These are phyloP conservation scores for Alternaria sp. DNA, from an alignment of 2,329 filamentous ascomycete species.

Conservation along the genomic window DNA sequence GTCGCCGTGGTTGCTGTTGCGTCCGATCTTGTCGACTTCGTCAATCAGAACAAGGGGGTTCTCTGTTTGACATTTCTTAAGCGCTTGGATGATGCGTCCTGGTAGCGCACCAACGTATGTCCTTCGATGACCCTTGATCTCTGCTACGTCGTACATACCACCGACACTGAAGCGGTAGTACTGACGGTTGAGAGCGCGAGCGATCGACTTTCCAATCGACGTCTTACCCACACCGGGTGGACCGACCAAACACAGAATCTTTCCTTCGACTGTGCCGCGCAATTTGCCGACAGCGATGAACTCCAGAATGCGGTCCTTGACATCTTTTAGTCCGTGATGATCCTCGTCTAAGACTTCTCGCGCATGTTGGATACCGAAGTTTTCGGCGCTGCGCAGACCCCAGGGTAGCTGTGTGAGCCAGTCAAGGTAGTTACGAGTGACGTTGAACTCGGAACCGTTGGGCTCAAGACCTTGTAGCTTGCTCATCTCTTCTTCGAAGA, in stretches of 20 bases:
- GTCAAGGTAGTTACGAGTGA: constrained; percentile 96
- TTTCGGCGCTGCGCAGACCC: constrained; percentile 94
- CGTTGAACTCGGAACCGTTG: constrained; percentile 96
- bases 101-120: constrained; percentile 97
- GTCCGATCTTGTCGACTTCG: constrained; percentile 97
- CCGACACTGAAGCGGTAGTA: constrained; percentile 99
- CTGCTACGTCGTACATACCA: constrained; percentile 93
- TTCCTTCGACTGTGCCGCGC: constrained; percentile 94
- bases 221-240: constrained; percentile 98
- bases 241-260: constrained; percentile 97
- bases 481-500: constrained; percentile 97
- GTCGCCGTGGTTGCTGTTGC: constrained; percentile 88
- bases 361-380: constrained; percentile 93
- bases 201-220: constrained; percentile 98
- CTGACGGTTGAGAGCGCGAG: constrained; percentile 88
- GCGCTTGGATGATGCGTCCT: constrained; percentile 93
- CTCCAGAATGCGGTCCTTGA: constrained; percentile 97
- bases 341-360: constrained; percentile 92
- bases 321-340: constrained; percentile 95
- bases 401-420: constrained; percentile 99
- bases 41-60: constrained; percentile 97
- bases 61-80: constrained; percentile 99
- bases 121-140: constrained; percentile 96
- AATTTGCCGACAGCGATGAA: constrained; percentile 99
- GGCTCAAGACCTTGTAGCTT: constrained; percentile 95